These are phyloP conservation scores for Lathyrus oleraceus DNA, from an alignment of 306 rosid species.

Conservation along the genomic window DNA sequence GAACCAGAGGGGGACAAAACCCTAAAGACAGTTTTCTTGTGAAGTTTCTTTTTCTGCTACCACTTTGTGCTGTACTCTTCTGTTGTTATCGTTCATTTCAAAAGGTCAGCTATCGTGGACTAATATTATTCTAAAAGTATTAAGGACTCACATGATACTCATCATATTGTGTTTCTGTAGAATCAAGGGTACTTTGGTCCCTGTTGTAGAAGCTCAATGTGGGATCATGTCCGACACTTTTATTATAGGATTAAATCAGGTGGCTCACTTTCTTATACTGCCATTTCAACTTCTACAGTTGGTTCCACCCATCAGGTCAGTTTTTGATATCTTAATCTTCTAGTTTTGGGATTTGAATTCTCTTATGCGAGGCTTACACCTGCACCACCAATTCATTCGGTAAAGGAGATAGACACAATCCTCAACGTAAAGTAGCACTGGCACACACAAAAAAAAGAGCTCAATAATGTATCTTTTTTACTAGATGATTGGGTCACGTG, in stretches of 20 bases:
- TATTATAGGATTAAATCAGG: conserved; percentile 68
- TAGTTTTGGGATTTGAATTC: conserved; percentile 29
- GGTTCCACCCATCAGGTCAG: conserved; percentile 61
- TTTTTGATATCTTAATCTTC: conserved; percentile 29
- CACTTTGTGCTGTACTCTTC: conserved; percentile 65
- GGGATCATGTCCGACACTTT: conserved; percentile 68
- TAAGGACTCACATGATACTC: conserved; percentile 31
- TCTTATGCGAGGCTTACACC: conserved; percentile 17
- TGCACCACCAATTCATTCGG: conserved; percentile 2
- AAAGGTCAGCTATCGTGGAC: conserved; percentile 56
- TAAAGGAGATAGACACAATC: conserved; percentile 6
- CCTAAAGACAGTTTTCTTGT: conserved; percentile 74
- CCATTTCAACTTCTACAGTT: conserved; percentile 55
- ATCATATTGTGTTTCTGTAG: conserved; percentile 46
- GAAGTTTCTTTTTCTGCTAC: conserved; percentile 71
- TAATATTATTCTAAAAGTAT: conserved; percentile 31
- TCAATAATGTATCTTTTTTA: background rate
- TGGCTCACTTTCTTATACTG: conserved; percentile 57
- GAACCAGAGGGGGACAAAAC: conserved; percentile 84
- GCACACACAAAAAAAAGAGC: background rate
- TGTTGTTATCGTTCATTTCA: conserved; percentile 55
- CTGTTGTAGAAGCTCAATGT: conserved; percentile 66
- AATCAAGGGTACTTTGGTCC: conserved; percentile 51
- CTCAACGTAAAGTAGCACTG: conserved; percentile 1
- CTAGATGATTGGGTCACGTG: conserved; percentile 5